phyloP scores from a whole-genome alignment of 2,329 filamentous ascomycete genomes.

The Apiospora phragmitis region DNA sequence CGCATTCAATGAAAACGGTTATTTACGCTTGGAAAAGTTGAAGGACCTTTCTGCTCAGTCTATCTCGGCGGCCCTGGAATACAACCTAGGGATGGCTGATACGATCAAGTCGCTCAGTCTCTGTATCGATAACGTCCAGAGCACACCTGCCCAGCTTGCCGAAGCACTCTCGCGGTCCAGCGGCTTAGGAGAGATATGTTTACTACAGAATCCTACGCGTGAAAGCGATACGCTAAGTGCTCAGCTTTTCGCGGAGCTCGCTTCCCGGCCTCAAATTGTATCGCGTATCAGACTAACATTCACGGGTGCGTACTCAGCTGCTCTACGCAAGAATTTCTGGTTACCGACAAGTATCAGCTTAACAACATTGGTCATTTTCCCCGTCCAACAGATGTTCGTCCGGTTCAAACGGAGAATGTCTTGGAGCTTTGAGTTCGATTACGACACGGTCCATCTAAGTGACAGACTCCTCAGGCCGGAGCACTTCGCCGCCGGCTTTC shows the following conservation, averaged over 20 bases:
- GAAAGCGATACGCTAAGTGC: constrained; percentile 11
- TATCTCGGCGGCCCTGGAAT: neutral
- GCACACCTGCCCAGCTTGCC: constrained; percentile 17
- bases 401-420: too few species aligned
- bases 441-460: too few species aligned
- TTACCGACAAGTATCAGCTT: too few species aligned
- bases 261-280: constrained; percentile 12
- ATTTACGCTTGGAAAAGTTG: constrained; percentile 4
- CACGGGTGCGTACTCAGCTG: too few species aligned
- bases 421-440: too few species aligned
- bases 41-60: neutral
- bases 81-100: neutral
- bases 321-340: too few species aligned
- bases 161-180: constrained; percentile 9
- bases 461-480: too few species aligned
- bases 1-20: constrained; percentile 1
- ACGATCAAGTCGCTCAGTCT: constrained; percentile 17
- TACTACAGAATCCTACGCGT: constrained; percentile 16
- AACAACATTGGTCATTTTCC: too few species aligned
- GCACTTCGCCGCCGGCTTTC: too few species aligned
- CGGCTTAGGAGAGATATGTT: constrained; percentile 14
- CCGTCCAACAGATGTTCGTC: too few species aligned
- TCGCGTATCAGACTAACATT: constrained; percentile 13
- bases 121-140: constrained; percentile 18
- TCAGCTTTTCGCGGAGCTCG: constrained; percentile 11